Percentiles rank a stretch among this genome's conserved stretches.
phyloP scores from a whole-genome alignment of 768 basidiomycete species.

The Mycena olivaceomarginata region DNA sequence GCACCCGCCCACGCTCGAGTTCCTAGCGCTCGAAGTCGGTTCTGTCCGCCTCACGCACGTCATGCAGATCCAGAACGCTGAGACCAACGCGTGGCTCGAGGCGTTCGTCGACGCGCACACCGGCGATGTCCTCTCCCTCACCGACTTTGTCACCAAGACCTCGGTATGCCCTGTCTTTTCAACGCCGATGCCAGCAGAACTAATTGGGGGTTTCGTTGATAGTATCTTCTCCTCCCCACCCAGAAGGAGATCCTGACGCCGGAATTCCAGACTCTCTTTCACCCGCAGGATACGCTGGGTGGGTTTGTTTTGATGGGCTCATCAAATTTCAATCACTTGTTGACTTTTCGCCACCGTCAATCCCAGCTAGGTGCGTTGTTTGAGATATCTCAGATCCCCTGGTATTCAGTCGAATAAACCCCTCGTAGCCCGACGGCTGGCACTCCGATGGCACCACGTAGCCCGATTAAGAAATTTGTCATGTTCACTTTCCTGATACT shows the following conservation, averaged over 20 bases:
- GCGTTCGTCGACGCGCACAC: slow-evolving; percentile 68
- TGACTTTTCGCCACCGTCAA: too few relatives aligned
- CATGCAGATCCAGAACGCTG: slow-evolving; percentile 43
- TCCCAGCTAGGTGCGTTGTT: slow-evolving; percentile 15
- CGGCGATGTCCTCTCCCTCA: slow-evolving; percentile 62
- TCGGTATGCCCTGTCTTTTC: slow-evolving; percentile 44
- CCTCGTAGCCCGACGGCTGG: slow-evolving; percentile 34
- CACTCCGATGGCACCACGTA: slow-evolving; percentile 47
- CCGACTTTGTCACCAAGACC: slow-evolving; percentile 64
- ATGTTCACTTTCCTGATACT: neutral
- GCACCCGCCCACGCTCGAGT: slow-evolving; percentile 56
- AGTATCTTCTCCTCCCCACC: slow-evolving; percentile 60
- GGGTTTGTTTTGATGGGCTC: neutral
- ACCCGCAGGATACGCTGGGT: slow-evolving; percentile 70
- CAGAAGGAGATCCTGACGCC: slow-evolving; percentile 67
- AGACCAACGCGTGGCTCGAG: slow-evolving; percentile 63
- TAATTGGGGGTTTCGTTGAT: neutral
- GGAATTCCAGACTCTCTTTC: slow-evolving; percentile 67
- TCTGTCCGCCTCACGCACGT: slow-evolving; percentile 55
- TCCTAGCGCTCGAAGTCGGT: slow-evolving; percentile 55
- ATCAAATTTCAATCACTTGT: slow-evolving; percentile 50
- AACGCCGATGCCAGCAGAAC: too few relatives aligned
- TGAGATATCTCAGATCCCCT: neutral
- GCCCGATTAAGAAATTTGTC: neutral
- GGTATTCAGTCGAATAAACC: neutral